Evolutionary conservation across 2,329 filamentous ascomycete genomes (phyloP), one percentile per base, ranked within the genome.

Genomic region (Botrytis aclada): DNA sequence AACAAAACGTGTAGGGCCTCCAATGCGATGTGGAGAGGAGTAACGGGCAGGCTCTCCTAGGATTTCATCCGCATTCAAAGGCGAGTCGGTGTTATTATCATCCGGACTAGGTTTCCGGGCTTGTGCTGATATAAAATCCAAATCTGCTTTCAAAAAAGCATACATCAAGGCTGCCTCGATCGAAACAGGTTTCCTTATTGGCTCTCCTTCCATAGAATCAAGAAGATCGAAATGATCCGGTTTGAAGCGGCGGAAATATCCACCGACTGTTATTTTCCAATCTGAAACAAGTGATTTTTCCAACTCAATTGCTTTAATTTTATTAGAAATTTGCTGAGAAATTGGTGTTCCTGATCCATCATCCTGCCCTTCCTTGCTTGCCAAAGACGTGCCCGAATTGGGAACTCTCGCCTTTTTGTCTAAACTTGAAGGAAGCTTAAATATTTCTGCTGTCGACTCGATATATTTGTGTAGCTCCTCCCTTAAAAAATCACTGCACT

Each of bases 71-170:
- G 91, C 88, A 83, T 97, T 97, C 65, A 98, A 85, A 0, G 95
- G 94, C 37, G 88, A 86, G 80, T 98, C 95, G 61, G 89, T 87
- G 29, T 89, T 85, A 6, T 88, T 85, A 78, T 97, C 93, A 75
- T 92, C 88, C 0, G 90, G 87, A 78, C 92, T 88, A n/a, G 90
- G 87, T 81, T 97, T 97, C 63, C 89, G 88, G 8, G 94, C 94
- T 82, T 98, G 95, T 0, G 94, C 94, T 9, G 92, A 89, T 71
- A 98, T 91, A 79, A 99, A 99, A 82, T 98, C 95, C 69, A 98
- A 89, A 81, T 99, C 96, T 47, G 95, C 94, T 77, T 94, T 93
- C 66, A 99, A 86, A 79, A 99, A 99, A 34, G 95, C 94, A 82
- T 98, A 98, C 74, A 92, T 92, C 70, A 99, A 85, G 51, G 97